These are phyloP conservation scores for Nasturtium officinale DNA, from an alignment of 345 rosid species.

Conservation along the genomic window DNA sequence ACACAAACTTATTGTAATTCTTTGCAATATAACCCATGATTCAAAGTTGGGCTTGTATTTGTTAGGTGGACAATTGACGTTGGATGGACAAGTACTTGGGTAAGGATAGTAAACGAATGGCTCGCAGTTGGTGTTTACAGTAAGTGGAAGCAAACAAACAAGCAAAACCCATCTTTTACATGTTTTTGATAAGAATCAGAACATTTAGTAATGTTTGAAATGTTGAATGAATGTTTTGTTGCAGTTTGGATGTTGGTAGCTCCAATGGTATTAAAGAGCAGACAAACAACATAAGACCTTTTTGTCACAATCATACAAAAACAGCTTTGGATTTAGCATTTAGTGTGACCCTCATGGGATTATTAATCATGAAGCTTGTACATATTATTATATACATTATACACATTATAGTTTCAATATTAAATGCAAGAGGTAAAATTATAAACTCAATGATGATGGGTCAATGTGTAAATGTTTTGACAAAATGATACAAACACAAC, in stretches of 20 bases:
- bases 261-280: conserved; percentile 60
- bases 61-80: conserved; percentile 97
- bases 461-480: conserved; percentile 16
- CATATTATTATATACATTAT: neutral
- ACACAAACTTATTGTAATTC: too few species aligned
- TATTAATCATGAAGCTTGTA: neutral
- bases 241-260: conserved; percentile 95
- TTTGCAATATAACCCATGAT: too few species aligned
- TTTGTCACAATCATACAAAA: conserved; percentile 8
- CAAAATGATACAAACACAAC: conserved; percentile 32
- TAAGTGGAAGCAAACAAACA: conserved; percentile 41
- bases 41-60: neutral
- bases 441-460: conserved; percentile 2
- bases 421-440: neutral
- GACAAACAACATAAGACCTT: conserved; percentile 46
- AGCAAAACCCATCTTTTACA: neutral
- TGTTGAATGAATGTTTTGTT: conserved; percentile 10
- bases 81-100: conserved; percentile 99
- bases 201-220: neutral
- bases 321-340: conserved; percentile 3
- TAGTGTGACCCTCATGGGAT: neutral
- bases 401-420: neutral
- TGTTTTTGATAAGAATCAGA: neutral
- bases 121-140: conserved; percentile 87
- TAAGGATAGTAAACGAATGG: conserved; percentile 88